Percentiles rank a stretch among this genome's conserved stretches.
Evolutionary conservation across 768 basidiomycete species (phyloP).

Genomic region (Trametes elegans): DNA sequence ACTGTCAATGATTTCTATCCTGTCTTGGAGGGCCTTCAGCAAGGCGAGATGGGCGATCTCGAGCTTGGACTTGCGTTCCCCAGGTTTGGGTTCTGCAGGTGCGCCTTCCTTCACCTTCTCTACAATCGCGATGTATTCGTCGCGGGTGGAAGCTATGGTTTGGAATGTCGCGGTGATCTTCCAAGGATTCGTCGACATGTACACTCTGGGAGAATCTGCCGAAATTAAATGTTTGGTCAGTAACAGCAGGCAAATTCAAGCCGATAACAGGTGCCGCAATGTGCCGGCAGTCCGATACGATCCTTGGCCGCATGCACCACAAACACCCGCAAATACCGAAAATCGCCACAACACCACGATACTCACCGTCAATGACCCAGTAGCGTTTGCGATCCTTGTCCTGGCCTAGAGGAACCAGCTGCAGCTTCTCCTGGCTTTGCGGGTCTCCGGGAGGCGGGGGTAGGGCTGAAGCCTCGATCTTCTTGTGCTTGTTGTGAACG

Average conservation of each 20-base stretch:
- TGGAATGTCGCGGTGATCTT: conserved; percentile 80
- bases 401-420: conserved; percentile 72
- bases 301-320: conserved; percentile 35
- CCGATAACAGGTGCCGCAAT: conserved; percentile 37
- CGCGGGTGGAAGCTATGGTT: conserved; percentile 64
- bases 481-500: conserved; percentile 81
- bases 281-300: conserved; percentile 35
- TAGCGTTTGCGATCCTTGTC: conserved; percentile 75
- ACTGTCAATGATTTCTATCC: conserved; percentile 63
- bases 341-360: neutral
- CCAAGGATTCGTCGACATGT: conserved; percentile 87
- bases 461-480: conserved; percentile 57
- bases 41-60: conserved; percentile 63
- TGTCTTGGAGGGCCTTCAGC: conserved; percentile 58
- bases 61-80: conserved; percentile 52
- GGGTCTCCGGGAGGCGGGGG: conserved; percentile 57
- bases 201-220: conserved; percentile 81
- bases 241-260: neutral
- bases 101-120: conserved; percentile 54
- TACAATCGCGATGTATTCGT: conserved; percentile 68
- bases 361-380: conserved; percentile 90
- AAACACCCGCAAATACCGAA: conserved; percentile 73
- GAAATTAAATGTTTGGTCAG: conserved; percentile 30
- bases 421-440: conserved; percentile 62
- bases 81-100: conserved; percentile 43